Conservation (phyloP, 805 yeast genomes). For the Suhomyces faveliae region DNA sequence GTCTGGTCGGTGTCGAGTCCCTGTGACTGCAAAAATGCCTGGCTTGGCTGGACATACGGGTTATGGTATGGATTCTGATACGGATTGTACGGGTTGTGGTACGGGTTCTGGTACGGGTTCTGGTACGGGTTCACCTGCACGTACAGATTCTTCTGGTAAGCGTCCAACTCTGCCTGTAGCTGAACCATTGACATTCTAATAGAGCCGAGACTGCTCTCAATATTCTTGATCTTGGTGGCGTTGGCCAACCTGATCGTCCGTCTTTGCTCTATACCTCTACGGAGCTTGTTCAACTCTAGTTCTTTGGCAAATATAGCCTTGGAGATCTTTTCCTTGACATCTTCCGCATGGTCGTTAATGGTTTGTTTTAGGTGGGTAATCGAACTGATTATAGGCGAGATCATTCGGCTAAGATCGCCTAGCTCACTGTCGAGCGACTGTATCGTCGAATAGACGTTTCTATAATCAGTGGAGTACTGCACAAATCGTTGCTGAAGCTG, state of each 20-base stretch:
- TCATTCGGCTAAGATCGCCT: not conserved
- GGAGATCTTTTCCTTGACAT: not conserved
- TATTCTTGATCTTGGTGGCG: not conserved
- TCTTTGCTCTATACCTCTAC: not conserved
- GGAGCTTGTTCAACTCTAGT: constrained; percentile 2
- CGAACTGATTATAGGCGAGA: not conserved
- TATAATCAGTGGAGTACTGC: not conserved
- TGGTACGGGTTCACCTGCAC: not conserved
- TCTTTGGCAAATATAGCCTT: constrained; percentile 3
- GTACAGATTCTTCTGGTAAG: not conserved
- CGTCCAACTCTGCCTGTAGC: not conserved
- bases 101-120: not conserved
- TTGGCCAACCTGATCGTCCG: not conserved
- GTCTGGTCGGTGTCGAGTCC: not conserved
- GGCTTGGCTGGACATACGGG: not conserved
- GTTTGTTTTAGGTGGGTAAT: not conserved
- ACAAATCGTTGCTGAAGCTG: constrained; percentile 8
- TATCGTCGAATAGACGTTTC: not conserved
- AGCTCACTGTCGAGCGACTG: constrained; percentile 1
- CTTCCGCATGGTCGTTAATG: not conserved
- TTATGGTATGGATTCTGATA: not conserved
- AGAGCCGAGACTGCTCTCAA: not conserved
- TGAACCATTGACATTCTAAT: not conserved
- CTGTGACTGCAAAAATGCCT: not conserved
- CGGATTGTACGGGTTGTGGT: not conserved